These are phyloP conservation scores for Serendipita sp. DNA, from an alignment of 768 basidiomycete species.

Conservation along the genomic window DNA sequence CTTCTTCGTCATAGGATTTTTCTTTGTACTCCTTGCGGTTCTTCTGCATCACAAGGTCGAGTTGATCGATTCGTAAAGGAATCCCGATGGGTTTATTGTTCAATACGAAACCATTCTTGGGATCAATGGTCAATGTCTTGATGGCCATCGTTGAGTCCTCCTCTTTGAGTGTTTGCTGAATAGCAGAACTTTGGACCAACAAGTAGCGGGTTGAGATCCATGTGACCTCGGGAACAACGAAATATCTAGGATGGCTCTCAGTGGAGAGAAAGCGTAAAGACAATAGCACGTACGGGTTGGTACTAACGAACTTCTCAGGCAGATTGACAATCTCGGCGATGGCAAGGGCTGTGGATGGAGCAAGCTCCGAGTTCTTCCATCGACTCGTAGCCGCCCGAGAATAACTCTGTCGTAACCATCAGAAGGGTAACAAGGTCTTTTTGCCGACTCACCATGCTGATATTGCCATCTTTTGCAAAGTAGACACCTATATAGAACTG, in stretches of 20 bases:
- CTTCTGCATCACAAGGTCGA: constrained; percentile 32
- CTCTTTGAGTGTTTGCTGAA: not conserved
- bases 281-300: not conserved
- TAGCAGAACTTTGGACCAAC: constrained; percentile 29
- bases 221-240: constrained; percentile 45
- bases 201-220: constrained; percentile 58
- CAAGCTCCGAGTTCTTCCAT: constrained; percentile 39
- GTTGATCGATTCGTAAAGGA: constrained; percentile 41
- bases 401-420: constrained; percentile 1
- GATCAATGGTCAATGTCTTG: constrained; percentile 34
- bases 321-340: constrained; percentile 53
- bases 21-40: constrained; percentile 26
- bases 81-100: constrained; percentile 26
- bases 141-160: not conserved
- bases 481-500: constrained; percentile 38
- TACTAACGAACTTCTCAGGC: constrained; percentile 37
- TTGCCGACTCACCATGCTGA: constrained; percentile 26
- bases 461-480: constrained; percentile 40
- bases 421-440: constrained; percentile 6
- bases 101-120: constrained; percentile 29
- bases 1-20: constrained; percentile 34
- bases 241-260: constrained; percentile 20
- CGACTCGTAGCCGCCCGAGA: constrained; percentile 14
- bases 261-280: not conserved
- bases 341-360: constrained; percentile 36